A percentile compares a stretch with the other conserved stretches of the same genome.
These are phyloP conservation scores for Arthrobotrys conoides DNA, from an alignment of 2,329 filamentous ascomycete genomes.

Conservation along the genomic window DNA sequence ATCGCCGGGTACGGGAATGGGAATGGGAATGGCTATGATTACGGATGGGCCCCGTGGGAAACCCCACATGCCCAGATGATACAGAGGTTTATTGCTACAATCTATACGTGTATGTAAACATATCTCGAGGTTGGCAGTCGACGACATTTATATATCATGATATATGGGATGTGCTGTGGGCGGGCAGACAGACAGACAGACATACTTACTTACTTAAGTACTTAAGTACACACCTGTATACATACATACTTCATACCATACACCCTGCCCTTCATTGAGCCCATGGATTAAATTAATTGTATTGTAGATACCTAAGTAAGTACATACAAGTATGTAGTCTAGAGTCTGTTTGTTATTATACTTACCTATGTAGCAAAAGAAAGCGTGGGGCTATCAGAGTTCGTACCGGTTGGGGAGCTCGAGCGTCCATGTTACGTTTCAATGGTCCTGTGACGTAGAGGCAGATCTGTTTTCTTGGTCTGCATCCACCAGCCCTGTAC, in stretches of 20 bases:
- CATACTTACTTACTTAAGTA: no score
- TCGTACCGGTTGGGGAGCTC: neutral
- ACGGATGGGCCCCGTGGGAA: no score
- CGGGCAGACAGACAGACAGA: no score
- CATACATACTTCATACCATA: no score
- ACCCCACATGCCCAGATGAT: neutral
- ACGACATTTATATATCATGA: neutral
- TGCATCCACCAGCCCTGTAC: conserved; percentile 2
- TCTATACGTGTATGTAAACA: neutral
- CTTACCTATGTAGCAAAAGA: no score
- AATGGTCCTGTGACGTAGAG: conserved; percentile 57
- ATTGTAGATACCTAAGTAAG: neutral
- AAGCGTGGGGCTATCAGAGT: neutral
- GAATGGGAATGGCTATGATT: no score
- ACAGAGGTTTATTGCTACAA: neutral
- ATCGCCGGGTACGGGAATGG: neutral
- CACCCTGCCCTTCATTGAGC: neutral
- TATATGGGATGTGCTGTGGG: neutral
- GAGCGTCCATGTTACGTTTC: neutral
- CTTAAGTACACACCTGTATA: no score
- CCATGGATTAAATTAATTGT: no score
- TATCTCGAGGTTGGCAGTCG: neutral
- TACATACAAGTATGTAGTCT: neutral
- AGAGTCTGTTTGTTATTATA: no score
- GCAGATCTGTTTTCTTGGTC: conserved; percentile 54